Evolutionary conservation across 495 filamentous ascomycete species (phyloP), one percentile per base, ranked within the genome.

Genomic region (Penicillium manginii): DNA sequence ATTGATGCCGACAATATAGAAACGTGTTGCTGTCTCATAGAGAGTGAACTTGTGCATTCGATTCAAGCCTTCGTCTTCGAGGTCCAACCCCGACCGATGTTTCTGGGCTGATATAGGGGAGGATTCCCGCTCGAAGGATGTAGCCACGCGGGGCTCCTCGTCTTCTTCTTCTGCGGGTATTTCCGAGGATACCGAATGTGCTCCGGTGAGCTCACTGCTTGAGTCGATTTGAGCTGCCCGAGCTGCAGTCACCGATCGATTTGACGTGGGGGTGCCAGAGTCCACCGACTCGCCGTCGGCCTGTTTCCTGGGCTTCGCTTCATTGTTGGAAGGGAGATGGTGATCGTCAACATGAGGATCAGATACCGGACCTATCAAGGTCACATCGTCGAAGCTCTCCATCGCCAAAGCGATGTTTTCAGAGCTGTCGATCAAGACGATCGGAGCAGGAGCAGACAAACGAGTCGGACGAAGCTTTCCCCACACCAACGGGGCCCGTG

Each of bases 31-130:
- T 2, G 94, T 98, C 77, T 98, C 93, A 72, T 98, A 98, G 33
- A 98, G 77, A 2, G 90, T 93, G 73, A 96, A 97, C 64, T 91
- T 92, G 79, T 97, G 91, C 90, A 98, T 96, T 61, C 91, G 88
- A 71, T 87, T 86, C 32, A 91, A 82, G 8, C 87, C 83, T 40
- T 89, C 88, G 58, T 89, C 86, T 19, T 85, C 82, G 26, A 82
- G 83, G 58, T 88, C 86, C 56, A 86, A 71, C 46, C 62, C 78
- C 57, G 65, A 76, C 65, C 75, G 86, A 64, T 77, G 70, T 48
- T 75, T 78, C 42, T 74, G 76, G 12, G 72, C 65, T 2, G 70
- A 72, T 9, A 70, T 68, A 1, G 74, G 65, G 2, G 70, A 69
- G 0, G 76, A 73, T 39, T 76, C 75, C 17, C 75, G 73, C 62